Evolutionary conservation across 306 rosid species (phyloP).

Genomic region (Cucumis hystrix): DNA sequence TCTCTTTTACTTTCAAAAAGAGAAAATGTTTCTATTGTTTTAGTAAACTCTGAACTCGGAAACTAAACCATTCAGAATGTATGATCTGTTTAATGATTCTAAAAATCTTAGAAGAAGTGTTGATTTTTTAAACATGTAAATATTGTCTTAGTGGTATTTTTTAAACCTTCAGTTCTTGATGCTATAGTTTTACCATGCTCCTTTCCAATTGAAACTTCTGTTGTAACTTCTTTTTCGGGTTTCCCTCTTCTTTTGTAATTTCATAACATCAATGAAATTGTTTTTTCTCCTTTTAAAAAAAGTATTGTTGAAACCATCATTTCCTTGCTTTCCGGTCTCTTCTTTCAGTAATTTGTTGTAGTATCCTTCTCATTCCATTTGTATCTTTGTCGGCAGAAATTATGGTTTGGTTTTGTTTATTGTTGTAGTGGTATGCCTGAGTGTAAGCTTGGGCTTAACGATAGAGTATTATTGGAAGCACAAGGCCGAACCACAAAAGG

Average conservation of each 20-base stretch:
- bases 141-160: neutral
- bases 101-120: neutral
- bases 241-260: too few relatives aligned
- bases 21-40: neutral
- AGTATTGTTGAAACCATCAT: neutral
- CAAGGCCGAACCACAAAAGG: conserved; percentile 96
- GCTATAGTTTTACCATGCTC: too few relatives aligned
- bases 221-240: too few relatives aligned
- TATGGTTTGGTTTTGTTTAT: conserved; percentile 11
- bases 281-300: too few relatives aligned
- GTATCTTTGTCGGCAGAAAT: neutral
- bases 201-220: too few relatives aligned
- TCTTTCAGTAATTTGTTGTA: neutral
- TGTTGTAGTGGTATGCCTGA: conserved; percentile 95
- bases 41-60: neutral
- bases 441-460: conserved; percentile 94
- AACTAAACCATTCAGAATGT: neutral
- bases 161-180: neutral
- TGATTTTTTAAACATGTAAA: neutral
- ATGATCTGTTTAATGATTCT: neutral
- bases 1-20: neutral
- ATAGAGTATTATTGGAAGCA: conserved; percentile 84
- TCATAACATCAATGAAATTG: too few relatives aligned
- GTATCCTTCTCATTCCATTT: conserved; percentile 2
- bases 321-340: neutral